phyloP scores from a whole-genome alignment of 768 basidiomycete species.

The Tricholoma saponaceum region DNA sequence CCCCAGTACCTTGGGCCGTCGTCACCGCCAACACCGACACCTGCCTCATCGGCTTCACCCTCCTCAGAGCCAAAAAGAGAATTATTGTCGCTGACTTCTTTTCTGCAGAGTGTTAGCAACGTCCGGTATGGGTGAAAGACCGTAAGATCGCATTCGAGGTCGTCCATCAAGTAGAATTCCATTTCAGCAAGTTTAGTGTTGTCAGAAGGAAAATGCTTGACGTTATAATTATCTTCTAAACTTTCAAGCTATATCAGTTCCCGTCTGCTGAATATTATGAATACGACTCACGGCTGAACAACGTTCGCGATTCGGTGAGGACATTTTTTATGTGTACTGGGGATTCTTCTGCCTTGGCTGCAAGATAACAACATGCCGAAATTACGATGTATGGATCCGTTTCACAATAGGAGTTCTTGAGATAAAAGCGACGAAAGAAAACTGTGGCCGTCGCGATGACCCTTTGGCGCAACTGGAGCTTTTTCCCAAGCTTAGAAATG shows the following conservation, averaged over 20 bases:
- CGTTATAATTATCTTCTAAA: conserved; percentile 60
- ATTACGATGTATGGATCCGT: conserved; percentile 94
- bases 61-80: conserved; percentile 39
- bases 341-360: conserved; percentile 95
- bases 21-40: conserved; percentile 39
- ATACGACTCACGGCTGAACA: conserved; percentile 63
- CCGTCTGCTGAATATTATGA: neutral
- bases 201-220: conserved; percentile 82
- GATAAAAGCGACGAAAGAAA: conserved; percentile 95
- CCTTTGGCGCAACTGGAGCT: conserved; percentile 78
- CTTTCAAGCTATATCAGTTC: neutral
- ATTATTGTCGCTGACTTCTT: conserved; percentile 39
- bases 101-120: conserved; percentile 70
- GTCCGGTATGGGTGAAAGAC: conserved; percentile 96
- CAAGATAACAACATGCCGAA: conserved; percentile 91
- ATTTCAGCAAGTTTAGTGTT: conserved; percentile 94
- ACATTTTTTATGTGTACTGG: conserved; percentile 94
- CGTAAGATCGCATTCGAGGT: conserved; percentile 91
- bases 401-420: conserved; percentile 93
- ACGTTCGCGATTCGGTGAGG: conserved; percentile 71
- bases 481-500: conserved; percentile 84
- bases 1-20: conserved; percentile 76
- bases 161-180: conserved; percentile 98
- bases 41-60: conserved; percentile 55
- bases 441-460: conserved; percentile 93